phyloP scores from a whole-genome alignment of 495 filamentous ascomycete species.

The Penicillium arizonense region DNA sequence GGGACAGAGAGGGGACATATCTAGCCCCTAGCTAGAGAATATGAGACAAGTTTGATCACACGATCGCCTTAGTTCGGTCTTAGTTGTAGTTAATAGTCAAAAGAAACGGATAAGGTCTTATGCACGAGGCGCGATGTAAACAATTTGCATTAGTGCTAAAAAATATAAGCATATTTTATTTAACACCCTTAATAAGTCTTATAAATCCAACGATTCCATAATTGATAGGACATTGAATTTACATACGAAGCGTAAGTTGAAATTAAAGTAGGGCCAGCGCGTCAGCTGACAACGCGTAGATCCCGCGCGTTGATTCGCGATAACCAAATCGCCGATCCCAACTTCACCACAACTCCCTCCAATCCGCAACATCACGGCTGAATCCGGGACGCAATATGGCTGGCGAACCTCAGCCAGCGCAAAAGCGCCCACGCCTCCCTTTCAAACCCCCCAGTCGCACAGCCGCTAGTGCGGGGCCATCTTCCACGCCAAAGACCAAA shows the following conservation, averaged over 20 bases:
- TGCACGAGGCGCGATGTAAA: too few species aligned
- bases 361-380: neutral
- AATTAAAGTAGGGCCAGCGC: neutral
- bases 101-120: too few species aligned
- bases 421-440: constrained; percentile 45
- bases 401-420: constrained; percentile 31
- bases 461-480: constrained; percentile 17
- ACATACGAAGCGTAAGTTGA: neutral
- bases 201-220: too few species aligned
- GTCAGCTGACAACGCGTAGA: constrained; percentile 40
- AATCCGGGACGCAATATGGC: constrained; percentile 27
- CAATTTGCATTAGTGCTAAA: too few species aligned
- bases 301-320: constrained; percentile 7
- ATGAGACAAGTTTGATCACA: too few species aligned
- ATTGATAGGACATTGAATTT: neutral
- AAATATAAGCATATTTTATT: too few species aligned
- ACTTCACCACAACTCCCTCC: neutral
- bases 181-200: too few species aligned
- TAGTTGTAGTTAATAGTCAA: too few species aligned
- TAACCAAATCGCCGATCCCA: neutral
- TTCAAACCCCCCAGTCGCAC: constrained; percentile 52
- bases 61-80: too few species aligned
- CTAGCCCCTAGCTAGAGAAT: too few species aligned
- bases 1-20: too few species aligned
- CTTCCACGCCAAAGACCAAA: constrained; percentile 28